phyloP scores from a whole-genome alignment of 2,329 filamentous ascomycete species.

The Lecanicillium sp. region DNA sequence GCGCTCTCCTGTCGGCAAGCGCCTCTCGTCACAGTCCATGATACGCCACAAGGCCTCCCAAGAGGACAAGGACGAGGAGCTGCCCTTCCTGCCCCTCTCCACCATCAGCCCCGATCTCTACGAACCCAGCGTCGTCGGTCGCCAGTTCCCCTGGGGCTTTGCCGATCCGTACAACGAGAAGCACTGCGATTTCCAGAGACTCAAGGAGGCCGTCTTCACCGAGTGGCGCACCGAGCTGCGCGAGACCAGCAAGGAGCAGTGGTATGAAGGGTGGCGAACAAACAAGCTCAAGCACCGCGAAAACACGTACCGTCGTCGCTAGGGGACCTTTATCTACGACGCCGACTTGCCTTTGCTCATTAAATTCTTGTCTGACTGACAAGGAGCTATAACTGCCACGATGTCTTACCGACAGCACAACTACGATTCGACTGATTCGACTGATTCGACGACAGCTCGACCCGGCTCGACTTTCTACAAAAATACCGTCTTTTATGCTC shows the following conservation, averaged over 20 bases:
- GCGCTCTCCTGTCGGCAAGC: conserved; percentile 31
- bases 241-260: conserved; percentile 82
- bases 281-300: conserved; percentile 55
- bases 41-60: conserved; percentile 40
- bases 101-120: conserved; percentile 93
- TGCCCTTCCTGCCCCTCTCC: conserved; percentile 77
- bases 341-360: conserved; percentile 12
- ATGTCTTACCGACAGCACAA: no score
- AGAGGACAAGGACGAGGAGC: conserved; percentile 44
- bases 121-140: conserved; percentile 71
- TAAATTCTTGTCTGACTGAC: conserved; percentile 12
- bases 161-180: conserved; percentile 85
- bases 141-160: conserved; percentile 94
- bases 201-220: conserved; percentile 87
- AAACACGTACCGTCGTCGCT: conserved; percentile 31
- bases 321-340: conserved; percentile 17
- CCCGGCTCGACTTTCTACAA: no score
- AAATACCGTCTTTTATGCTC: no score
- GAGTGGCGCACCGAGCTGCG: conserved; percentile 91
- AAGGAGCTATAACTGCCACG: background rate
- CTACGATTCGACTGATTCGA: no score
- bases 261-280: conserved; percentile 95
- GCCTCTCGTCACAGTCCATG: conserved; percentile 40
- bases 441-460: no score
- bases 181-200: conserved; percentile 87